phyloP scores from a whole-genome alignment of 176 grass and related monocot species.

The Rhynchospora pubera region DNA sequence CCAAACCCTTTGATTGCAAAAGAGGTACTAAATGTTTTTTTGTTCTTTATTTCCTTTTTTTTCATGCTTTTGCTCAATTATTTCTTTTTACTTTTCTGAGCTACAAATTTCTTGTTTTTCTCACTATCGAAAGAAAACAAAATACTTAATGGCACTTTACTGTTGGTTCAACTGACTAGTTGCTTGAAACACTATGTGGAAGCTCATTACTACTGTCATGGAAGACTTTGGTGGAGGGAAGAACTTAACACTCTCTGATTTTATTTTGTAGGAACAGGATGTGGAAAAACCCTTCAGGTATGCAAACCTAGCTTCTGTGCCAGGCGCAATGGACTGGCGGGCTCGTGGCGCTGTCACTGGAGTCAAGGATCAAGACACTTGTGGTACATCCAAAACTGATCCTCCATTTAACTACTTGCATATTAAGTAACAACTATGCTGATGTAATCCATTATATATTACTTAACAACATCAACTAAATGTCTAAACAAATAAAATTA shows the following conservation, averaged over 20 bases:
- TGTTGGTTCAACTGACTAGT: not conserved
- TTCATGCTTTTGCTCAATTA: not conserved
- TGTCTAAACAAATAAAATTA: not conserved
- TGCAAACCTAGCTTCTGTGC: constrained; percentile 11
- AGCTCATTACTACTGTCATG: not conserved
- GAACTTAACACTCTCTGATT: not conserved
- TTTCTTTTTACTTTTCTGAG: not conserved
- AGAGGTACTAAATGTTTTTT: not conserved
- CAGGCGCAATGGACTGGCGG: constrained; percentile 34
- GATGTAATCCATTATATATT: not conserved
- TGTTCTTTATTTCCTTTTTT: not conserved
- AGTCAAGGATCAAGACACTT: constrained; percentile 33
- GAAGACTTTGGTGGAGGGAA: not conserved
- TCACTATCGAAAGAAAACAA: not conserved
- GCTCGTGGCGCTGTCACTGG: constrained; percentile 28
- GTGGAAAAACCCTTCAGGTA: not conserved
- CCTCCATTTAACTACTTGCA: not conserved
- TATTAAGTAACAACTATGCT: not conserved
- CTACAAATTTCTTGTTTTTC: not conserved
- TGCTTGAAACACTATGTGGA: not conserved
- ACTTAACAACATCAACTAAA: not conserved
- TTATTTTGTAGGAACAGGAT: not conserved
- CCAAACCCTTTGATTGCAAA: not conserved
- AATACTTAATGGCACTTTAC: not conserved
- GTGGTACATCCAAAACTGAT: constrained; percentile 20